Percentiles rank a stretch among this genome's conserved stretches.
These are phyloP conservation scores for Didymella keratinophila DNA, from an alignment of 2,329 filamentous ascomycete species.

Conservation along the genomic window DNA sequence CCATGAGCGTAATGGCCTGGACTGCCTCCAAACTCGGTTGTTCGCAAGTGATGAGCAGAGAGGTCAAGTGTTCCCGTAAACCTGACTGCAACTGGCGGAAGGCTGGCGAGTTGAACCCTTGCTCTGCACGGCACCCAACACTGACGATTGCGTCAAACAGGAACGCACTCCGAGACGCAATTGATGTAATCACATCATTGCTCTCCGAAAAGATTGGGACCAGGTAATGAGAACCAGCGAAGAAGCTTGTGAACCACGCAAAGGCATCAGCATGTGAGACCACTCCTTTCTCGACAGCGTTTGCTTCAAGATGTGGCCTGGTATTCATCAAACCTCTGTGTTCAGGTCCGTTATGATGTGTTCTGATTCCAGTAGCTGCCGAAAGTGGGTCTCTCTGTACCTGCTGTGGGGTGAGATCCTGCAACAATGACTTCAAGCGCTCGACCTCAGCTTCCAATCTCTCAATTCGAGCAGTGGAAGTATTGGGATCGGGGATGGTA, in stretches of 20 bases:
- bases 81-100: conserved; percentile 47
- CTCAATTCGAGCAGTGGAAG: conserved; percentile 31
- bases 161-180: conserved; percentile 58
- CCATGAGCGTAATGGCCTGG: conserved; percentile 61
- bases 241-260: conserved; percentile 36
- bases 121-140: conserved; percentile 60
- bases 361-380: neutral
- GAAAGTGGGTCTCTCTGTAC: neutral
- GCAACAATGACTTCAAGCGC: conserved; percentile 21
- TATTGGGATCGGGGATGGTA: conserved; percentile 34
- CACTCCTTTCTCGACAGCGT: conserved; percentile 36
- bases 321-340: neutral
- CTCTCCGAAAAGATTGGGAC: conserved; percentile 59
- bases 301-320: conserved; percentile 7
- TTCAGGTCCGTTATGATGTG: neutral
- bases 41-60: conserved; percentile 54
- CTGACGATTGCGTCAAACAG: conserved; percentile 62
- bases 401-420: conserved; percentile 9
- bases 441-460: conserved; percentile 38
- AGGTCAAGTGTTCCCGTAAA: conserved; percentile 54
- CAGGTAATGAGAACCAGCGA: conserved; percentile 53
- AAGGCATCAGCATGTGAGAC: conserved; percentile 39
- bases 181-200: conserved; percentile 56
- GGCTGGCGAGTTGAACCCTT: conserved; percentile 50
- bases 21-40: conserved; percentile 58